phyloP scores from a whole-genome alignment of 192 early-diverging fungal species.

The Funneliformis mosseae region DNA sequence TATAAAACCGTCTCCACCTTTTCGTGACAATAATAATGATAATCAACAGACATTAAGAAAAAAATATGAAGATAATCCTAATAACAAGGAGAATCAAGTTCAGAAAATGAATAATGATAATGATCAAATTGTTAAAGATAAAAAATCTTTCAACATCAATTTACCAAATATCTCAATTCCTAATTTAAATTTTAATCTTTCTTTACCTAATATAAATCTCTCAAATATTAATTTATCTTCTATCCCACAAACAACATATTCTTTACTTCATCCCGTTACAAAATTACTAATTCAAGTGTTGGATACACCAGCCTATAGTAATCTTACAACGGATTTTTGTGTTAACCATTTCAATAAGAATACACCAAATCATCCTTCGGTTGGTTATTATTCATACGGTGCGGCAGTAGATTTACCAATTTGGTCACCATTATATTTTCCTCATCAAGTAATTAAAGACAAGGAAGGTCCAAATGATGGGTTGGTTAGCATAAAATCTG shows the following conservation, averaged over 20 bases:
- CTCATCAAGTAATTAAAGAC: constrained; percentile 74
- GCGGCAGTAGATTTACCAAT: constrained; percentile 67
- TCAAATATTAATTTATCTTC: constrained; percentile 36
- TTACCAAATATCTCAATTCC: constrained; percentile 11
- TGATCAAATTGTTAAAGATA: neutral
- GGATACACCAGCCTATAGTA: constrained; percentile 90
- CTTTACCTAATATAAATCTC: constrained; percentile 4
- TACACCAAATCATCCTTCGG: constrained; percentile 75
- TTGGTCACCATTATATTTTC: constrained; percentile 74
- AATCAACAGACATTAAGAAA: neutral
- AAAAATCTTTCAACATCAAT: neutral
- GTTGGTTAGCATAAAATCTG: constrained; percentile 79
- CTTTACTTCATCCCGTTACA: constrained; percentile 44
- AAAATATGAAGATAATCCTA: neutral
- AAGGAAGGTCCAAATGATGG: constrained; percentile 94
- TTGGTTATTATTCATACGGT: constrained; percentile 84
- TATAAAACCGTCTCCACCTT: neutral
- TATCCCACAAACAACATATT: constrained; percentile 38
- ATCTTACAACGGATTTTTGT: constrained; percentile 88
- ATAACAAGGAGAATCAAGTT: neutral
- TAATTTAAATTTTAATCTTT: neutral
- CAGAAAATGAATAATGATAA: neutral
- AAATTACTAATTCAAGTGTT: constrained; percentile 68
- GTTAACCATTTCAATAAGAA: constrained; percentile 82
- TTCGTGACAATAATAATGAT: neutral